Evolutionary conservation across 306 rosid genomes (phyloP).

Genomic region (Prunus dulcis): DNA sequence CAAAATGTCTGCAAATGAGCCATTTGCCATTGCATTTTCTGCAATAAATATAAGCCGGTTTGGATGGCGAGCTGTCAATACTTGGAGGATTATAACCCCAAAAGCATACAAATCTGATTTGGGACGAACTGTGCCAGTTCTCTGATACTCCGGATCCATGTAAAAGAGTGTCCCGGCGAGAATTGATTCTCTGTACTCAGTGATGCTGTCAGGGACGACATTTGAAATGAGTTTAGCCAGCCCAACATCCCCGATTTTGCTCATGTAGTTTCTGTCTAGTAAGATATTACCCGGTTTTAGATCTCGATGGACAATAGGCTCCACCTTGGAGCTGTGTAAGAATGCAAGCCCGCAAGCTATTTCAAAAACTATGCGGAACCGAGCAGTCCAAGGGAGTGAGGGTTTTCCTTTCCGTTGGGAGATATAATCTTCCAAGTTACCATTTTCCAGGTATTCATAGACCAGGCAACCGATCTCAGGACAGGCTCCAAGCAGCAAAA

Average conservation of each 20-base stretch:
- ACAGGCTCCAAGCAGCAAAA: conserved; percentile 93
- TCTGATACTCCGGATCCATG: conserved; percentile 98
- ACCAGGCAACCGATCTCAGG: conserved; percentile 83
- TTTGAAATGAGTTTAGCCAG: conserved; percentile 76
- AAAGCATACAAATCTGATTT: conserved; percentile 91
- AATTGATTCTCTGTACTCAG: conserved; percentile 78
- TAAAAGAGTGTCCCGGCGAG: conserved; percentile 88
- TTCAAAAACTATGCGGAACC: conserved; percentile 70
- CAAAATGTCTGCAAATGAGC: conserved; percentile 49
- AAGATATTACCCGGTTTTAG: conserved; percentile 89
- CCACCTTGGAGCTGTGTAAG: conserved; percentile 81
- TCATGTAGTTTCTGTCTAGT: conserved; percentile 69
- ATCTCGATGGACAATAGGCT: conserved; percentile 88
- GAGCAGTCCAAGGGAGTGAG: conserved; percentile 74
- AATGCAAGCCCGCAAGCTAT: conserved; percentile 85
- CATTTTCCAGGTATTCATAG: conserved; percentile 88
- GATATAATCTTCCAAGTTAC: conserved; percentile 76
- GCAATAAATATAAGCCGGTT: conserved; percentile 49
- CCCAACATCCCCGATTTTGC: conserved; percentile 92
- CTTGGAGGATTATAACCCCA: conserved; percentile 73
- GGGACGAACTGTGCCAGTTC: conserved; percentile 87
- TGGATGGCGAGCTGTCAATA: conserved; percentile 67
- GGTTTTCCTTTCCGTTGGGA: conserved; percentile 43
- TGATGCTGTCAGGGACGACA: conserved; percentile 70
- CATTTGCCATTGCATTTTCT: conserved; percentile 64